Evolutionary conservation across 192 early-diverging fungal species (phyloP).

Genomic region (Linnemannia elongata): DNA sequence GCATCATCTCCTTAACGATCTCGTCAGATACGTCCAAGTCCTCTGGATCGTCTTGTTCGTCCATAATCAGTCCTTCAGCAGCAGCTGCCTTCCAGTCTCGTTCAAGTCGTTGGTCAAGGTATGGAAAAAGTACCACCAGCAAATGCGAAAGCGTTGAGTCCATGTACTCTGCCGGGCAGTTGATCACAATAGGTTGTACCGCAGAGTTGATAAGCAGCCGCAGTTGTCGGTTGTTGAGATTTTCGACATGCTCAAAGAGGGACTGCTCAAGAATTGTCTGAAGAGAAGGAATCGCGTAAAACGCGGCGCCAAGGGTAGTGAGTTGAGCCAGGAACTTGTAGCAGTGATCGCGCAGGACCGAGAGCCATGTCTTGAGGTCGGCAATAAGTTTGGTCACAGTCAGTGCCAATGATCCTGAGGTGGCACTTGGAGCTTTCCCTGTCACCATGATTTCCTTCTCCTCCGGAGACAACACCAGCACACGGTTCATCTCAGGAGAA

Average conservation of each 20-base stretch:
- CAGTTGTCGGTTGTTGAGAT: conserved; percentile 41
- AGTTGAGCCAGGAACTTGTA: conserved; percentile 46
- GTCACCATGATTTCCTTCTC: conserved; percentile 51
- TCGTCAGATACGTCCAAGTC: conserved; percentile 45
- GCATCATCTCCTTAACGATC: conserved; percentile 41
- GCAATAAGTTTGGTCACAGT: conserved; percentile 14
- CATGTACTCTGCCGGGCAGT: conserved; percentile 39
- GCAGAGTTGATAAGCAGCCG: conserved; percentile 36
- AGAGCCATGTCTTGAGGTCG: conserved; percentile 41
- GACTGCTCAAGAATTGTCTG: conserved; percentile 37
- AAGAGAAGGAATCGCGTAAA: conserved; percentile 47
- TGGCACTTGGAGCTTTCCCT: conserved; percentile 15
- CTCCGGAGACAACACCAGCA: conserved; percentile 17
- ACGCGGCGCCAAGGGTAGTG: conserved; percentile 34
- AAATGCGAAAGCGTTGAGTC: conserved; percentile 28
- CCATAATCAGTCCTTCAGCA: conserved; percentile 44
- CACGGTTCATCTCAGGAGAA: conserved; percentile 18
- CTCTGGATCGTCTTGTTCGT: conserved; percentile 33
- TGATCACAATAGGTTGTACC: conserved; percentile 39
- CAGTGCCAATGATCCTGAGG: neutral
- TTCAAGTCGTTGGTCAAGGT: conserved; percentile 45
- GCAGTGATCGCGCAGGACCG: conserved; percentile 27
- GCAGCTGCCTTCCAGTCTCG: conserved; percentile 45
- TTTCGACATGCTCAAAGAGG: conserved; percentile 49
- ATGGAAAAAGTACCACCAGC: conserved; percentile 38